Evolutionary conservation across 2,329 filamentous ascomycete genomes (phyloP).

Genomic region (Aspergillus chevalieri): DNA sequence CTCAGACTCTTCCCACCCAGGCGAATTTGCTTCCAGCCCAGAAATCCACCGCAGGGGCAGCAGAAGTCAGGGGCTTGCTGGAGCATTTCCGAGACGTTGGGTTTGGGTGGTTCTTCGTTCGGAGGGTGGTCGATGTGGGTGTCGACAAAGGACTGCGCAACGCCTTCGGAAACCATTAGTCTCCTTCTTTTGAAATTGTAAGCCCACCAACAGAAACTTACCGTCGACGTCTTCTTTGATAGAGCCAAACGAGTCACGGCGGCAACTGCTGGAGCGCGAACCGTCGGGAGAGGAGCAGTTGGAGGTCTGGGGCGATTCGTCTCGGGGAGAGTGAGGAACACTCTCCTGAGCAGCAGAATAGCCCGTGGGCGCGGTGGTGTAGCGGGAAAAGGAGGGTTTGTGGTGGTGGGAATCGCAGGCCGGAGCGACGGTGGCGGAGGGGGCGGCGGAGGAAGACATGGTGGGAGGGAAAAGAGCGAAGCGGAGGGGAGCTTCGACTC

Average conservation of each 20-base stretch:
- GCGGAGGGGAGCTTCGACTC: conserved; percentile 6
- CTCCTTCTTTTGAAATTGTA: not conserved
- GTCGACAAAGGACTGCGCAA: conserved; percentile 41
- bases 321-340: conserved; percentile 15
- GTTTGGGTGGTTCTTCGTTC: conserved; percentile 15
- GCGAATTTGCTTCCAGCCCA: conserved; percentile 42
- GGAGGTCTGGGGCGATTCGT: conserved; percentile 26
- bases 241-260: conserved; percentile 37
- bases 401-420: conserved; percentile 5
- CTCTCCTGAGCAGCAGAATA: conserved; percentile 12
- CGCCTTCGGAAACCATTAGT: conserved; percentile 23
- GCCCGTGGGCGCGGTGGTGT: conserved; percentile 15
- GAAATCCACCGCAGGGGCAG: conserved; percentile 41
- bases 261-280: conserved; percentile 35
- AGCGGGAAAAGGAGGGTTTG: conserved; percentile 20
- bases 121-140: conserved; percentile 27
- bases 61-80: conserved; percentile 38
- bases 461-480: conserved; percentile 18
- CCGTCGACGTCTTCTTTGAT: conserved; percentile 40
- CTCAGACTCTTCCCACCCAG: conserved; percentile 39
- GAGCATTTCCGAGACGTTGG: conserved; percentile 21
- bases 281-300: conserved; percentile 29
- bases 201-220: conserved; percentile 15
- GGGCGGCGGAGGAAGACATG: conserved; percentile 25
- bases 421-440: conserved; percentile 13